Percentiles rank a stretch among this genome's conserved stretches.
phyloP scores from a whole-genome alignment of 345 rosid species.

The Eucalyptus guilfoylei region DNA sequence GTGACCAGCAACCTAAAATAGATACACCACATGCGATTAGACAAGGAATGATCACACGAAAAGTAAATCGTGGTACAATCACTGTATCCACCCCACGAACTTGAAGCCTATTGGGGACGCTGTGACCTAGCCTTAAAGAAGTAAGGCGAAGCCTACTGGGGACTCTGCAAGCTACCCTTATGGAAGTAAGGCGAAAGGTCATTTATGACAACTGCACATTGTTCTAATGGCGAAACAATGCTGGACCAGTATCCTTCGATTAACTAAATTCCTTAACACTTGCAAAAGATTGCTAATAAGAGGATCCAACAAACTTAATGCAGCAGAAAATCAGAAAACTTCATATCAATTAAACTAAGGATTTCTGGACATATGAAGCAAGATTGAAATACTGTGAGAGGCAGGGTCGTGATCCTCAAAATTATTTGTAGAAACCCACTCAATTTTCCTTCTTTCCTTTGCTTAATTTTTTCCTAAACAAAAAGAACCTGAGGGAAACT shows the following conservation, averaged over 20 bases:
- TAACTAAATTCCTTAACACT: not conserved
- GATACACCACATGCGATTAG: not conserved
- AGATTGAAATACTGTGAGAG: not conserved
- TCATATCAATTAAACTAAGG: not conserved
- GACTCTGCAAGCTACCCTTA: not conserved
- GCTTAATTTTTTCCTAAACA: not conserved
- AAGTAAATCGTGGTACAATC: not conserved
- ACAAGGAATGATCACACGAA: not conserved
- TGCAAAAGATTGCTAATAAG: not conserved
- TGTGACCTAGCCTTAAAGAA: not conserved
- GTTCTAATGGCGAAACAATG: not conserved
- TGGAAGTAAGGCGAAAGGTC: not conserved
- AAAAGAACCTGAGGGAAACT: not conserved
- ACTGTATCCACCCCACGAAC: not conserved
- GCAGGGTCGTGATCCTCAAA: not conserved
- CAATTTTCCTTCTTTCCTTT: not conserved
- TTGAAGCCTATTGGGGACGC: not conserved
- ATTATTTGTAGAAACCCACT: not conserved
- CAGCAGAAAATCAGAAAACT: not conserved
- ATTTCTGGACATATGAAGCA: not conserved
- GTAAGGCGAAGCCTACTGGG: not conserved
- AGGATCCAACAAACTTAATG: not conserved
- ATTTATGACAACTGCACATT: not conserved
- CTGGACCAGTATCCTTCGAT: not conserved
- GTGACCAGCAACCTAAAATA: conserved; percentile 79